A percentile compares a stretch with the other conserved stretches of the same genome.
Conservation (phyloP, 2,329 filamentous ascomycete species). For the Penicillium sp. region DNA sequence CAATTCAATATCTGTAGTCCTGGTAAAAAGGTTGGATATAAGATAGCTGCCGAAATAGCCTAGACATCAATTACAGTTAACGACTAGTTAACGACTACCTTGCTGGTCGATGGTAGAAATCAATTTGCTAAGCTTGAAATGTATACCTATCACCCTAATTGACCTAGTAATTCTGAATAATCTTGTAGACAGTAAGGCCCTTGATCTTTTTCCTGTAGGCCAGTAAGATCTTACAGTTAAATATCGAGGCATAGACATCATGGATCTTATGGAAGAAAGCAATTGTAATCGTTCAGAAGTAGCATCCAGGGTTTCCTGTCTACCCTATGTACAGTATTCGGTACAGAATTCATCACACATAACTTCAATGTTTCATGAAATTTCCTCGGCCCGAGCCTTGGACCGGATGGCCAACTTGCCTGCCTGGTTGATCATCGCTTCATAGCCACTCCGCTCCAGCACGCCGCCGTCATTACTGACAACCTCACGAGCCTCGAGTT, state of each 20-base stretch:
- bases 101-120: not conserved
- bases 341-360: slow-evolving; percentile 3
- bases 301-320: not conserved
- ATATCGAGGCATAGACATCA: no score
- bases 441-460: slow-evolving; percentile 42
- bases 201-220: not conserved
- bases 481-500: slow-evolving; percentile 46
- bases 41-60: not conserved
- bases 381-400: slow-evolving; percentile 25
- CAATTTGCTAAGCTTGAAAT: not conserved
- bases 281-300: not conserved
- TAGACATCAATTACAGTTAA: not conserved
- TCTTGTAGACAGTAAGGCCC: not conserved
- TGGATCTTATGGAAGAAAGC: not conserved
- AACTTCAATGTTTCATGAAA: slow-evolving; percentile 5
- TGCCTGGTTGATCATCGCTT: slow-evolving; percentile 43
- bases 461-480: slow-evolving; percentile 41
- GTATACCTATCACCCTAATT: not conserved
- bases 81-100: not conserved
- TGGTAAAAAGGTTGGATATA: not conserved
- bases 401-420: slow-evolving; percentile 43
- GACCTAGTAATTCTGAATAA: not conserved
- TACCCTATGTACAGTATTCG: not conserved
- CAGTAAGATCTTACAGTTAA: not conserved
- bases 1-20: not conserved